Evolutionary conservation across 106 monocot genomes (phyloP), one percentile per base, ranked within the genome.

Genomic region (Chionographis japonica): DNA sequence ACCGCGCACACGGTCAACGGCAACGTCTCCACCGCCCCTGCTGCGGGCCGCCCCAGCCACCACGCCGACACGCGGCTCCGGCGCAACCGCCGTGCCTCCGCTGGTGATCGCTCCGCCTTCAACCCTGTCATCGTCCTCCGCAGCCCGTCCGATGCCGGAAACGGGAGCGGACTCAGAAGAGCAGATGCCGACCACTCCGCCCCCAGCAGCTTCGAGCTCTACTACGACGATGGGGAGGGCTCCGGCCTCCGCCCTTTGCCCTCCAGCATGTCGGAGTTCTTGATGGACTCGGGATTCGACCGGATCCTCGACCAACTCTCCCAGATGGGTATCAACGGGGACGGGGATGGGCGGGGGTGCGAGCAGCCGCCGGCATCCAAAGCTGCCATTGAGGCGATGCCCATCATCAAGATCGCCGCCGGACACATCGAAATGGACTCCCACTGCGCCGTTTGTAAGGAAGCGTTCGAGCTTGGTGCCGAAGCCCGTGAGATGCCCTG

Each of bases 91-190:
- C 68, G 58, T 62, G 50, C 40, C 3, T 15, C 75, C 50, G 51
- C 36, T 10, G 79, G 68, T 43, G 70, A 71, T 59, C 78, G 77
- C 9, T 81, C 83, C n/a, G 77, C 79, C 37, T 79, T 79, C 75
- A 82, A 73, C 71, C 89, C 85, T 14, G 79, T 83, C 74, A 85
- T 85, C 79, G 82, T 90, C 50, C 80, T 90, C 69, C 84, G 88
- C 18, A 66, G 81, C 37, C 80, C 54, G 2, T 27, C 72, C 19
- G 52, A 62, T 40, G 50, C 40, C 46, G 63, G 12, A 3, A 60
- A 40, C 3, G 62, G 19, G 12, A 42, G 59, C 12, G 1, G 27
- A 27, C 27, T 1, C 27, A 27, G 27, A 27, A 27, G 27, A 27
- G 27, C 60, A 18, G 52, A 50, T n/a, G 35, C 37, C 8, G 55